phyloP scores from a whole-genome alignment of 2,329 filamentous ascomycete genomes.

The Ophiosphaerella narmari region DNA sequence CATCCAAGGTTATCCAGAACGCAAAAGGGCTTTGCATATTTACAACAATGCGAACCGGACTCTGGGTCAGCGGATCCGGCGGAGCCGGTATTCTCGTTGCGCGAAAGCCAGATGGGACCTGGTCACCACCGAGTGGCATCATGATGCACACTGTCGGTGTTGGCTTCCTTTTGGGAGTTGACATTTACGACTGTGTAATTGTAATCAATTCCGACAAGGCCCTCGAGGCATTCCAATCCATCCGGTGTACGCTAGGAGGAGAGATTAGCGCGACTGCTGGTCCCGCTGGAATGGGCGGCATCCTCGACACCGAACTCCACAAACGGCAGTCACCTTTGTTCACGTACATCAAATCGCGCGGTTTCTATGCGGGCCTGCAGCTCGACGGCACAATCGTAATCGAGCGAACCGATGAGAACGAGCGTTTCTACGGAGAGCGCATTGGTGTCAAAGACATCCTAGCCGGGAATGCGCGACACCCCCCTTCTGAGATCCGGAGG shows the following conservation, averaged over 20 bases:
- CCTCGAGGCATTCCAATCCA: slow-evolving; percentile 79
- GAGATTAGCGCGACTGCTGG: slow-evolving; percentile 79
- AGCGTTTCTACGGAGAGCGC: slow-evolving; percentile 76
- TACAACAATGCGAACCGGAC: slow-evolving; percentile 90
- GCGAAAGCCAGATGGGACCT: slow-evolving; percentile 81
- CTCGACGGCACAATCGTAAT: slow-evolving; percentile 87
- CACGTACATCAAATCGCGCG: slow-evolving; percentile 87
- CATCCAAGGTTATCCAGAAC: slow-evolving; percentile 79
- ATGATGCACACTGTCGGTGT: slow-evolving; percentile 87
- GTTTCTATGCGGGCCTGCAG: slow-evolving; percentile 84
- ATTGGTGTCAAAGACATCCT: slow-evolving; percentile 67
- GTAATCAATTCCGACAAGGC: slow-evolving; percentile 88
- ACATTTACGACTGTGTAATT: slow-evolving; percentile 94
- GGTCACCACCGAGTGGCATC: slow-evolving; percentile 90
- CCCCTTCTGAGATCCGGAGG: slow-evolving; percentile 61
- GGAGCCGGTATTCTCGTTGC: slow-evolving; percentile 87
- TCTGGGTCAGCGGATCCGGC: slow-evolving; percentile 90
- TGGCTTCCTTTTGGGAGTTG: slow-evolving; percentile 87
- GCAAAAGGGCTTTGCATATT: slow-evolving; percentile 92
- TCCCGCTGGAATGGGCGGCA: slow-evolving; percentile 75
- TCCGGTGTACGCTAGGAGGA: slow-evolving; percentile 78
- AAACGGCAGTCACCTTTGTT: slow-evolving; percentile 73
- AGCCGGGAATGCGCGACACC: slow-evolving; percentile 61
- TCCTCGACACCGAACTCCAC: slow-evolving; percentile 71
- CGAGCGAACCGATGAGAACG: slow-evolving; percentile 86